Conservation (phyloP, 2,329 filamentous ascomycete species). For the Teratosphaeria destructans region DNA sequence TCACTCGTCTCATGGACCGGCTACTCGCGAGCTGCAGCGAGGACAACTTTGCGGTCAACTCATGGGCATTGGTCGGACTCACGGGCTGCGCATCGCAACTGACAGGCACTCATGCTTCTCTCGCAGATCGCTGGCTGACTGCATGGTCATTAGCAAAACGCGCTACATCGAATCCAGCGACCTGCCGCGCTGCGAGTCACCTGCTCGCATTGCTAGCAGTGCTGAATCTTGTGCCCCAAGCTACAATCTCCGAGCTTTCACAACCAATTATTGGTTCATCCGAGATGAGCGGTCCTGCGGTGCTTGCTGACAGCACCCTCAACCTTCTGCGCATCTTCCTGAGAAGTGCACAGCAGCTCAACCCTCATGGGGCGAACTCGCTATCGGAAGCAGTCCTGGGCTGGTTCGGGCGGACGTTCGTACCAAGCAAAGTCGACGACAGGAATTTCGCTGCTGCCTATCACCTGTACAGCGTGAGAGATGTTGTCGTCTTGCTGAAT, state of each 20-base stretch:
- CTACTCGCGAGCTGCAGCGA: slow-evolving; percentile 36
- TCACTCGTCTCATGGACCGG: slow-evolving; percentile 7
- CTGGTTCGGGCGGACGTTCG: slow-evolving; percentile 79
- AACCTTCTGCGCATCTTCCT: slow-evolving; percentile 62
- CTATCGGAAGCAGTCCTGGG: slow-evolving; percentile 63
- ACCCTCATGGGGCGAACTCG: slow-evolving; percentile 56
- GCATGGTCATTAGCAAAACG: slow-evolving; percentile 66
- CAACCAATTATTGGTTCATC: slow-evolving; percentile 64
- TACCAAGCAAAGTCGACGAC: slow-evolving; percentile 53
- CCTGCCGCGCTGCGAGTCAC: slow-evolving; percentile 67
- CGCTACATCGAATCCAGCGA: slow-evolving; percentile 57
- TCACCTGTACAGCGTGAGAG: slow-evolving; percentile 51
- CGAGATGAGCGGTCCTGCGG: slow-evolving; percentile 69
- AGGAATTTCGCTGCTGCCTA: slow-evolving; percentile 55
- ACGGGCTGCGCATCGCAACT: slow-evolving; percentile 46
- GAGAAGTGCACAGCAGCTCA: slow-evolving; percentile 53
- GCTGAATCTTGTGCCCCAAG: slow-evolving; percentile 55
- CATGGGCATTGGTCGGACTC: slow-evolving; percentile 79
- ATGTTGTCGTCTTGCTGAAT: slow-evolving; percentile 59
- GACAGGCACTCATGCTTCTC: slow-evolving; percentile 29
- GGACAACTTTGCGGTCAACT: slow-evolving; percentile 55
- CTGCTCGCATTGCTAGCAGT: slow-evolving; percentile 60
- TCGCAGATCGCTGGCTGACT: slow-evolving; percentile 53
- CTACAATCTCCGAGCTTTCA: slow-evolving; percentile 56
- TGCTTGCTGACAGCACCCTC: slow-evolving; percentile 70